Base-by-base conservation (phyloP, 306 rosid genomes). In the Aeschynomene evenia region DNA sequence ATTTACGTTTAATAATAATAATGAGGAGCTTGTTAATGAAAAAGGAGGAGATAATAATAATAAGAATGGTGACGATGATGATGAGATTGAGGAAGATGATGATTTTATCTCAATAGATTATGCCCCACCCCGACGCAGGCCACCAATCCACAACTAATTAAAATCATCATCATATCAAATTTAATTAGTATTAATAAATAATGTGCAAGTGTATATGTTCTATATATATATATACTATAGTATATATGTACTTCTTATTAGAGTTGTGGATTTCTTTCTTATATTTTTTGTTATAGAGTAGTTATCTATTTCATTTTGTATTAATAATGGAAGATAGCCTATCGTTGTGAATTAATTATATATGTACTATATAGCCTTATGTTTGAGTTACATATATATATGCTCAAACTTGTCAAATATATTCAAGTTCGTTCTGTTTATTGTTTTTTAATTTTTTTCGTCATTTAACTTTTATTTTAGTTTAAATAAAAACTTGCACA, bases 31-130 rank as follows among this genome's bases (percentile, higher is more conserved):
- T 19, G 26, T 9, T 59, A 59, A 59, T 21, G 54, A 1, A 13
- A 46, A 45, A 1, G 0, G 46, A 65, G 29, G 28, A 28, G 39
- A 26, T 24, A 26, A 19, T 18, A n/a, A n/a, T n/a, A n/a, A n/a
- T 22, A n/a, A 29, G 9, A 5, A 26, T 12, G 42, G 2, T 26
- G 26, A 46, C 12, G 14, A 39, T 37, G 3, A 14, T 37, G 19
- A 42, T 15, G 5, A 31, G n/a, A n/a, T n/a, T n/a, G n/a, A n/a
- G n/a, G n/a, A n/a, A n/a, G n/a, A n/a, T n/a, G n/a, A n/a, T 33
- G 72, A 67, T 21, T 67, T 50, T 34, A 12, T 34, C 9, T 67
- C 72, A 33, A 21, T 51, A 19, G 62, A 33, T 34, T 67, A 67
- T 51, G 2, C 61, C 7, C 15, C 61, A 3, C 14, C 20, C 15